phyloP scores from a whole-genome alignment of 2,329 filamentous ascomycete species.

The Botrytis galanthina region DNA sequence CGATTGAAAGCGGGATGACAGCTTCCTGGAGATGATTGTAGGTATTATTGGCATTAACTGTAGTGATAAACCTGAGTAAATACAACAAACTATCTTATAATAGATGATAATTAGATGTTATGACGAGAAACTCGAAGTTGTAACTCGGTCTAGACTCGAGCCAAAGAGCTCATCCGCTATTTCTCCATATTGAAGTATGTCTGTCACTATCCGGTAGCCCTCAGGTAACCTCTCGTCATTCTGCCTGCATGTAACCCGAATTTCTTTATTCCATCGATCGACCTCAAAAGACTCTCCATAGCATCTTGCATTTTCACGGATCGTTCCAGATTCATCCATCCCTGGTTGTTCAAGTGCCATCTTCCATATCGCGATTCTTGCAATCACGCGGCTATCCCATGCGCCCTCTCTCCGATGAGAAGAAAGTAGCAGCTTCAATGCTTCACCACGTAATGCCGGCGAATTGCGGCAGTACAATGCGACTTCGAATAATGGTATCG shows the following conservation, averaged over 20 bases:
- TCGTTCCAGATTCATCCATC: conserved; percentile 25
- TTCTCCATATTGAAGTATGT: conserved; percentile 9
- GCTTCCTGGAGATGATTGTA: neutral
- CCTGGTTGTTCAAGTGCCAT: conserved; percentile 32
- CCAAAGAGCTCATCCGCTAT: neutral
- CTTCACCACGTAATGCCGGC: conserved; percentile 53
- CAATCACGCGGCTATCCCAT: conserved; percentile 51
- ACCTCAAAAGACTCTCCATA: conserved; percentile 28
- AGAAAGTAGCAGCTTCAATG: conserved; percentile 58
- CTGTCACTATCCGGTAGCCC: conserved; percentile 6
- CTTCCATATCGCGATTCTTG: conserved; percentile 30
- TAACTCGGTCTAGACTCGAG: neutral
- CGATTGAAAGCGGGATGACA: neutral
- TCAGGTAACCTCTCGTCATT: conserved; percentile 11
- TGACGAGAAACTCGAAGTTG: neutral
- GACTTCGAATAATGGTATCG: conserved; percentile 61
- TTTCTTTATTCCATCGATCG: conserved; percentile 22
- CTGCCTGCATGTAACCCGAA: conserved; percentile 25
- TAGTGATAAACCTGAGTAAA: neutral
- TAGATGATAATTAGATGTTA: neutral
- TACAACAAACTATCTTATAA: no score
- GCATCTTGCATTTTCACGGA: conserved; percentile 24
- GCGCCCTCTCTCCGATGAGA: conserved; percentile 64
- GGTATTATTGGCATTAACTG: neutral
- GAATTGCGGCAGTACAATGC: conserved; percentile 61